phyloP scores from a whole-genome alignment of 1,139 yeast genomes.

The Lodderomyces parapsilosis region DNA sequence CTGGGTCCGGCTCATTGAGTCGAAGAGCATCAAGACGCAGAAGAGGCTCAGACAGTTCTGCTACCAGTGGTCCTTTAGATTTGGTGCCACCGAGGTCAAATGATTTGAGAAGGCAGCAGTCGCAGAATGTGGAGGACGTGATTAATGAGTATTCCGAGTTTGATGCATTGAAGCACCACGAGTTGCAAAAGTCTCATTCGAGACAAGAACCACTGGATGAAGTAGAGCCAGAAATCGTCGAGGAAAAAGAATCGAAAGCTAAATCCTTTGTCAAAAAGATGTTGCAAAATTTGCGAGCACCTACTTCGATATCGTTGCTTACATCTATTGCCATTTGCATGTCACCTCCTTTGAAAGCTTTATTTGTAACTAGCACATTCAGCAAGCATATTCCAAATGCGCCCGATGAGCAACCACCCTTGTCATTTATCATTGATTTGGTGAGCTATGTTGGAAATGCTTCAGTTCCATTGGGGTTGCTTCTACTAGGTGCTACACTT shows the following conservation, averaged over 20 bases:
- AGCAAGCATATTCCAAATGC: conserved; percentile 49
- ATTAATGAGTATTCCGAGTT: conserved; percentile 61
- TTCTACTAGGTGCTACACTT: conserved; percentile 82
- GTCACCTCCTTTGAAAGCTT: conserved; percentile 83
- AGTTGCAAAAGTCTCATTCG: conserved; percentile 11
- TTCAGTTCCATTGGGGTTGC: conserved; percentile 81
- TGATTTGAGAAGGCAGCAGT: conserved; percentile 41
- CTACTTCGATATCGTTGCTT: conserved; percentile 67
- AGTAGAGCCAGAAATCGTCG: conserved; percentile 11
- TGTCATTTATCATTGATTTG: conserved; percentile 80
- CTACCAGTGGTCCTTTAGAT: conserved; percentile 14
- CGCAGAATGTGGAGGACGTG: conserved; percentile 56
- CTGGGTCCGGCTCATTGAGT: conserved; percentile 6
- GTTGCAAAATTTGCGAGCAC: conserved; percentile 62
- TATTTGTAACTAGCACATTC: conserved; percentile 52
- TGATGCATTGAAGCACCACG: conserved; percentile 29
- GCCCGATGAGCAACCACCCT: conserved; percentile 81
- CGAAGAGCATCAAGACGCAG: conserved; percentile 10
- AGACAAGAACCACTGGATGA: conserved; percentile 10
- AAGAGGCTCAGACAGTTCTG: conserved; percentile 14
- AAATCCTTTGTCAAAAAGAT: conserved; percentile 14
- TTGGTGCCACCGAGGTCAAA: conserved; percentile 27
- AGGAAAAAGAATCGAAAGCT: conserved; percentile 9
- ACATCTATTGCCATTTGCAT: conserved; percentile 65
- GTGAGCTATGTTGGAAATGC: conserved; percentile 81